Evolutionary conservation across 2,329 filamentous ascomycete species (phyloP), one percentile per base, ranked within the genome.

Genomic region (Penicillium fuscoglaucum): DNA sequence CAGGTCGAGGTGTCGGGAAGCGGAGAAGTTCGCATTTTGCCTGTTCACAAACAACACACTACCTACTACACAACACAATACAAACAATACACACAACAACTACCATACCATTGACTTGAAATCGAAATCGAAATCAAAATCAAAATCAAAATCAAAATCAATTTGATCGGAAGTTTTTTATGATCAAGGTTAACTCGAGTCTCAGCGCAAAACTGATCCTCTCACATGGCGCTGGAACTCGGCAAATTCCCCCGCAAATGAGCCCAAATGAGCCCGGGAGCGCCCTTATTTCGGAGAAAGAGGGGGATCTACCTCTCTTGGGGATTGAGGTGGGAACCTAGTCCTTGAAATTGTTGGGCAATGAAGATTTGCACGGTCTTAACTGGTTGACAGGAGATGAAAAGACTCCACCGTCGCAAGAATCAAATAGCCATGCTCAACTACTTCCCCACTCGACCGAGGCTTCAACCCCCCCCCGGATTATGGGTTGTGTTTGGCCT

Each of bases 151-250:
- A 29, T 31, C 12, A 2, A 31, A 13, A 13, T 31, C 5, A 12
- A 31, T 24, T 43, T 15, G 41, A 44, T 15, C 2, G 10, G 21
- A 10, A 24, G 9, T 44, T 44, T 10, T 5, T 12, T 19, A 41
- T 15, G 10, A 17, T n/a, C 24, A 26, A 12, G 24, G 24, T 15
- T 43, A 24, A 24, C 12, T 44, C 13, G 8, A 51, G 40, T 50
- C 13, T 21, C 24, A 10, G 35, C 9, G 8, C 29, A 24, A 33
- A 33, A 31, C n/a, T 19, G 17, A 41, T 29, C 47, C 46, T 63
- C 64, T 63, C 62, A 66, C 64, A 66, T 66, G 64, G 61, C 6
- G 12, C 7, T 48, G 52, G 39, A 62, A 47, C 62, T 66, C 63
- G 60, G 63, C 53, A 52, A 19, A 39, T 29, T 15, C 24, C 53